phyloP scores from a whole-genome alignment of 2,329 filamentous ascomycete genomes.

The Apiospora marii region DNA sequence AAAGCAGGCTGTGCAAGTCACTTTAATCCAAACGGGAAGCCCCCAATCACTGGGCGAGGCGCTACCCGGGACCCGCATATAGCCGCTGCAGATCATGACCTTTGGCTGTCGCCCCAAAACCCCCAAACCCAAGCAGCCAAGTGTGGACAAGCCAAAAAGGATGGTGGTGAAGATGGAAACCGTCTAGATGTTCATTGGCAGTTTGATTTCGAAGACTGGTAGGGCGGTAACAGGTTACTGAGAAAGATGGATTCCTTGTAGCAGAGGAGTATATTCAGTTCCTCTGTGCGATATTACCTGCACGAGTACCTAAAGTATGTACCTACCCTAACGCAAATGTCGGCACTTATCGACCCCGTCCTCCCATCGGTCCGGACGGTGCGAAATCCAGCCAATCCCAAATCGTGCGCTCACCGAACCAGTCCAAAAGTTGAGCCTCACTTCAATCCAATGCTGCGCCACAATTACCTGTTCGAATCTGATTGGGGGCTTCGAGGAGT shows the following conservation, averaged over 20 bases:
- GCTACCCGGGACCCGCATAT: constrained; percentile 19
- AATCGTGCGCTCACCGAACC: constrained; percentile 13
- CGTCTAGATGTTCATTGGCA: not conserved
- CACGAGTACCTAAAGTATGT: not conserved
- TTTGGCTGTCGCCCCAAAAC: not conserved
- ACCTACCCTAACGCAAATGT: not conserved
- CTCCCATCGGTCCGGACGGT: not conserved
- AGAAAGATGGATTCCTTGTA: not conserved
- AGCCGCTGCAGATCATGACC: constrained; percentile 22
- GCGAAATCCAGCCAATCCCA: constrained; percentile 9
- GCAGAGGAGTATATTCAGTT: not conserved
- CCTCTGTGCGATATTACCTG: not conserved
- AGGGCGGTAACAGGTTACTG: not conserved
- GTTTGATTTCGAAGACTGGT: not conserved
- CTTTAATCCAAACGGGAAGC: constrained; percentile 1
- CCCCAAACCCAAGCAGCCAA: not conserved
- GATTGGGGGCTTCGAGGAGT: not conserved
- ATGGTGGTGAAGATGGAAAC: not conserved
- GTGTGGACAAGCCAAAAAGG: not conserved
- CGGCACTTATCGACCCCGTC: not conserved
- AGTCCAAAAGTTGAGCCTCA: not conserved
- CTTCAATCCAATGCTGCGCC: not conserved
- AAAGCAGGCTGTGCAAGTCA: not conserved
- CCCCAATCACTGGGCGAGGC: constrained; percentile 11
- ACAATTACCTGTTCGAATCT: constrained; percentile 2